Conservation (phyloP, 768 basidiomycete genomes). For the Mycena amicta region DNA sequence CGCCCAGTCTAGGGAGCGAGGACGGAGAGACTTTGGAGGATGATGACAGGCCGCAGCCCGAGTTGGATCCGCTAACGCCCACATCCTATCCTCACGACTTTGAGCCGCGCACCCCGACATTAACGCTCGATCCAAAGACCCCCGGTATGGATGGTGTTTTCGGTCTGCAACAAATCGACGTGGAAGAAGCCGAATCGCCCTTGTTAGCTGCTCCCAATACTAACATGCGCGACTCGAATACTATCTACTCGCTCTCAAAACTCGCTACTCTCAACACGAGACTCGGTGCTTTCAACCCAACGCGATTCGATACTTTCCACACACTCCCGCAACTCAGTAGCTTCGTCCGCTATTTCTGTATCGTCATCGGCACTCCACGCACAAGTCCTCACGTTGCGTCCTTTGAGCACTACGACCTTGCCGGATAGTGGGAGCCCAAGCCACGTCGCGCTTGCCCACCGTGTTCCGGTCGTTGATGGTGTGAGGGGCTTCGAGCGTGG, state of each 20-base stretch:
- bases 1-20: conserved; percentile 8
- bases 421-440: conserved; percentile 39
- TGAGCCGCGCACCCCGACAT: not conserved
- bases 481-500: conserved; percentile 33
- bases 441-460: conserved; percentile 38
- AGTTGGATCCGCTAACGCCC: not conserved
- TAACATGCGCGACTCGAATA: not conserved
- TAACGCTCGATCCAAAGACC: not conserved
- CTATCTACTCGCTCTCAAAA: not conserved
- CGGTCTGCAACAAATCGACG: not conserved
- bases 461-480: conserved; percentile 34
- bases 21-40: not conserved
- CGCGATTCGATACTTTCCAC: not conserved
- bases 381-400: conserved; percentile 10
- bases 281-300: conserved; percentile 3
- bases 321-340: not conserved
- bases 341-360: not conserved
- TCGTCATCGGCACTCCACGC: not conserved
- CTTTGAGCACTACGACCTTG: conserved; percentile 36
- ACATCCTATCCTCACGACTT: not conserved
- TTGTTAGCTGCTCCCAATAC: not conserved
- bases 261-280: conserved; percentile 1
- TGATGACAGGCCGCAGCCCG: not conserved
- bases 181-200: not conserved
- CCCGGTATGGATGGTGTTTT: not conserved